A percentile compares a stretch with the other conserved stretches of the same genome.
phyloP scores from a whole-genome alignment of 805 yeast species.

The Spathaspora arborariae region DNA sequence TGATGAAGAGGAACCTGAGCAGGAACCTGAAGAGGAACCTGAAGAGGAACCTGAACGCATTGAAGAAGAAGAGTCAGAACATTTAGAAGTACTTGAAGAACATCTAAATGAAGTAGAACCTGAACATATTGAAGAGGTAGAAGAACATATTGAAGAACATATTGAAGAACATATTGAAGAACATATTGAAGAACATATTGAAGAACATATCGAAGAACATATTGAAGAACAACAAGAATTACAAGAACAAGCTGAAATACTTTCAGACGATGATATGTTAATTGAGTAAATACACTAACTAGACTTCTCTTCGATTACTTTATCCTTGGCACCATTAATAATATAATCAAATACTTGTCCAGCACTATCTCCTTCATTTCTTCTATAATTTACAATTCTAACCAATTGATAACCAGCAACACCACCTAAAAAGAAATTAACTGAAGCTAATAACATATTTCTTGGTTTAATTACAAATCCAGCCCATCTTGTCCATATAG shows the following conservation, averaged over 20 bases:
- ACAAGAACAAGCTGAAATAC: background rate
- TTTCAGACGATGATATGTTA: background rate
- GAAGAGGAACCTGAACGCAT: slow-evolving; percentile 7
- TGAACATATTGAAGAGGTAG: slow-evolving; percentile 3
- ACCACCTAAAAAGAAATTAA: slow-evolving; percentile 86
- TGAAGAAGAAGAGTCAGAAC: slow-evolving; percentile 9
- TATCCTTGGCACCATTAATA: slow-evolving; percentile 39
- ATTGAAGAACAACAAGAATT: background rate
- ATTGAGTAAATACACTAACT: background rate
- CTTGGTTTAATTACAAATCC: slow-evolving; percentile 83
- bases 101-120: background rate
- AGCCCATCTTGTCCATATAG: slow-evolving; percentile 98
- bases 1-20: slow-evolving; percentile 9
- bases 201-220: background rate
- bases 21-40: slow-evolving; percentile 3
- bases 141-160: background rate
- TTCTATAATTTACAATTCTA: slow-evolving; percentile 69
- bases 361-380: slow-evolving; percentile 57
- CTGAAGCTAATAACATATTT: slow-evolving; percentile 83
- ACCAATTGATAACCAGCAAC: slow-evolving; percentile 84
- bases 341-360: slow-evolving; percentile 57
- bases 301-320: background rate
- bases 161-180: background rate
- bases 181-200: background rate
- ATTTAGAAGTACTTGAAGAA: slow-evolving; percentile 3